Conservation (phyloP, 257 asterid genomes). For the Thymus quinquecostatus region DNA sequence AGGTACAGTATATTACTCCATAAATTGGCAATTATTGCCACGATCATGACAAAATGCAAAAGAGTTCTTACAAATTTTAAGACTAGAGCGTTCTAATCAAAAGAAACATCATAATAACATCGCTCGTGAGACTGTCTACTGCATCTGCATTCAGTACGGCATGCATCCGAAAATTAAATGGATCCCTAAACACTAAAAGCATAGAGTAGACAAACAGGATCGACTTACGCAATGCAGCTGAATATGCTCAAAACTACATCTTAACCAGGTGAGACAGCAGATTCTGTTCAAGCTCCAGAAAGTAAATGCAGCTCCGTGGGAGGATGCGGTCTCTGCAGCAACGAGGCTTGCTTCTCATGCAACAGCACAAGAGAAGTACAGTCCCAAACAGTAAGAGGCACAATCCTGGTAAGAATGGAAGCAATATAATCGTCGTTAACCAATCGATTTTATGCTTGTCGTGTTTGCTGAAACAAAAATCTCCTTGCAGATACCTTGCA, state of each 20-base stretch:
- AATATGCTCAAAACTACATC: conserved; percentile 30
- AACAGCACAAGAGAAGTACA: conserved; percentile 67
- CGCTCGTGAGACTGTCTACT: conserved; percentile 1
- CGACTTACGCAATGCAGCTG: conserved; percentile 5
- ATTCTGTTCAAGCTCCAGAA: conserved; percentile 76
- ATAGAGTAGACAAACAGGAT: background rate
- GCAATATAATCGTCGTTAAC: conserved; percentile 13
- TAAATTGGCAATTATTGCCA: conserved; percentile 3
- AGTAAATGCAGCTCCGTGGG: conserved; percentile 51
- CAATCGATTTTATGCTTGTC: background rate
- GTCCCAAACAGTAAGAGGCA: conserved; percentile 84
- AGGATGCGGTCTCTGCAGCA: conserved; percentile 58
- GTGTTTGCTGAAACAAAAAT: conserved; percentile 29
- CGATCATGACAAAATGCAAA: conserved; percentile 11
- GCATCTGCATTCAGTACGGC: background rate
- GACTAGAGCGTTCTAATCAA: background rate
- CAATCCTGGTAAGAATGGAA: conserved; percentile 78
- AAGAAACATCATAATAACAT: background rate
- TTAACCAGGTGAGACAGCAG: conserved; percentile 80
- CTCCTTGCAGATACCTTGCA: conserved; percentile 77
- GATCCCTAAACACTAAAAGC: conserved; percentile 14
- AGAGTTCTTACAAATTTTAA: background rate
- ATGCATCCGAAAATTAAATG: background rate
- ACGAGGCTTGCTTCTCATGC: conserved; percentile 67
- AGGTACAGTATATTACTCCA: conserved; percentile 49